These are phyloP conservation scores for Penicillium sp. DNA, from an alignment of 2,329 filamentous ascomycete genomes.

Conservation along the genomic window DNA sequence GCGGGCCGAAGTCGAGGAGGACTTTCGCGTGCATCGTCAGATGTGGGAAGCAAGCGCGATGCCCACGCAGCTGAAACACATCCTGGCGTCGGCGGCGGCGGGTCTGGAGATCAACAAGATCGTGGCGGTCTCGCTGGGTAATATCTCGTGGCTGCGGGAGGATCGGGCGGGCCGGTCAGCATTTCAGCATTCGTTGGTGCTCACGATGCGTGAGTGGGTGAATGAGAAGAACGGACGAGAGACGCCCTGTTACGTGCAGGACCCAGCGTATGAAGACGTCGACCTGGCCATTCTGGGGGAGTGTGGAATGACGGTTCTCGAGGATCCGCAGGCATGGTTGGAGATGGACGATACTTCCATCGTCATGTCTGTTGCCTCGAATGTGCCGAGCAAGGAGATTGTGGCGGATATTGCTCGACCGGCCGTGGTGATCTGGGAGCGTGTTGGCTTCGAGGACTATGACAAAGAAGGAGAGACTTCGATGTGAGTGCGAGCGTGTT, in stretches of 20 bases:
- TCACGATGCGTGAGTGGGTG: conserved; percentile 13
- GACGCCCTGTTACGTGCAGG: conserved; percentile 23
- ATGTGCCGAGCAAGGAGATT: conserved; percentile 38
- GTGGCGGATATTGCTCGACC: conserved; percentile 39
- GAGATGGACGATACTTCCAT: conserved; percentile 36
- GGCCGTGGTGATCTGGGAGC: conserved; percentile 24
- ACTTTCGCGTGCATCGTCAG: conserved; percentile 1
- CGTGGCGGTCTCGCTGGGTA: conserved; percentile 25
- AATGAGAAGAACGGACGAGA: background rate
- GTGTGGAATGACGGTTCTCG: conserved; percentile 20
- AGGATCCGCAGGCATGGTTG: conserved; percentile 34
- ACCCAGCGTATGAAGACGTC: conserved; percentile 16
- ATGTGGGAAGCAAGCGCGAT: conserved; percentile 22
- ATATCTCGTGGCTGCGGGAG: conserved; percentile 6
- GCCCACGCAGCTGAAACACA: conserved; percentile 11
- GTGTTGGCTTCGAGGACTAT: conserved; percentile 8
- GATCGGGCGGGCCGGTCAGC: conserved; percentile 6
- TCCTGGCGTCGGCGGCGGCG: conserved; percentile 10
- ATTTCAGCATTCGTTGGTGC: conserved; percentile 14
- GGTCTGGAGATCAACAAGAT: conserved; percentile 22
- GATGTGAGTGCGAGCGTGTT: conserved; percentile 4
- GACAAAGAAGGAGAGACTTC: conserved; percentile 5
- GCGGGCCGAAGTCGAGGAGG: background rate
- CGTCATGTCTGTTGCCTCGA: conserved; percentile 32
- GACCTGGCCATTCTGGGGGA: conserved; percentile 17